Conservation (phyloP, 768 basidiomycete genomes). For the Glaciozyma martinii region DNA sequence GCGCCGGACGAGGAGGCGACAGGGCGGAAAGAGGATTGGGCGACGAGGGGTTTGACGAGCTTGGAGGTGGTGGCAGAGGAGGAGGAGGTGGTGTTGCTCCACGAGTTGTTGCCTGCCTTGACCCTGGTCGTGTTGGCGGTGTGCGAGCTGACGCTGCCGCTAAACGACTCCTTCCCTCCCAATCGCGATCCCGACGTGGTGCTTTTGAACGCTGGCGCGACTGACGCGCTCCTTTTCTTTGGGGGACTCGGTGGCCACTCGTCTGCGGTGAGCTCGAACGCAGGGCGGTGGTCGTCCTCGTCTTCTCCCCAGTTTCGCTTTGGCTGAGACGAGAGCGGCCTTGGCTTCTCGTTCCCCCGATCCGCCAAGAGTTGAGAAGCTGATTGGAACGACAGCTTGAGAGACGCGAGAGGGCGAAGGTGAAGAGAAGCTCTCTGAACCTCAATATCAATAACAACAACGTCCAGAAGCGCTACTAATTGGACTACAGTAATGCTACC, state of each 20-base stretch:
- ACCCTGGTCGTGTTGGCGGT: neutral
- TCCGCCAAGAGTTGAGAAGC: neutral
- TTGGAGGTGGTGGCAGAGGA: neutral
- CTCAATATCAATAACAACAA: too few species aligned
- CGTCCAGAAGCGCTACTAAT: too few species aligned
- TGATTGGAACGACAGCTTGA: neutral
- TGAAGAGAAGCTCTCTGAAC: too few species aligned
- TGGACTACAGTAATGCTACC: too few species aligned
- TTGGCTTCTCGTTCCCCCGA: neutral
- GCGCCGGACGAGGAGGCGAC: neutral
- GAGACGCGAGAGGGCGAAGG: too few species aligned
- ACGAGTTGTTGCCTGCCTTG: neutral
- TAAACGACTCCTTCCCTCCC: neutral
- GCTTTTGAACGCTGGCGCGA: neutral
- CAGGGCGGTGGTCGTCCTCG: slow-evolving; percentile 11
- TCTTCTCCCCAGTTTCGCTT: slow-evolving; percentile 24
- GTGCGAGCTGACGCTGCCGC: neutral
- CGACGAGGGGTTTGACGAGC: neutral
- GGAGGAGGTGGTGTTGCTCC: neutral
- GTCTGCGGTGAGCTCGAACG: slow-evolving; percentile 12
- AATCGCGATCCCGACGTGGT: too few species aligned
- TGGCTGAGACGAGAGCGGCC: slow-evolving; percentile 24
- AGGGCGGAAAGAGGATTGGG: neutral
- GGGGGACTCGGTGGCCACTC: slow-evolving; percentile 22
- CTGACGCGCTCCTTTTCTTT: neutral